These are phyloP conservation scores for Dactylellina parvicollis DNA, from an alignment of 2,329 filamentous ascomycete species.

Conservation along the genomic window DNA sequence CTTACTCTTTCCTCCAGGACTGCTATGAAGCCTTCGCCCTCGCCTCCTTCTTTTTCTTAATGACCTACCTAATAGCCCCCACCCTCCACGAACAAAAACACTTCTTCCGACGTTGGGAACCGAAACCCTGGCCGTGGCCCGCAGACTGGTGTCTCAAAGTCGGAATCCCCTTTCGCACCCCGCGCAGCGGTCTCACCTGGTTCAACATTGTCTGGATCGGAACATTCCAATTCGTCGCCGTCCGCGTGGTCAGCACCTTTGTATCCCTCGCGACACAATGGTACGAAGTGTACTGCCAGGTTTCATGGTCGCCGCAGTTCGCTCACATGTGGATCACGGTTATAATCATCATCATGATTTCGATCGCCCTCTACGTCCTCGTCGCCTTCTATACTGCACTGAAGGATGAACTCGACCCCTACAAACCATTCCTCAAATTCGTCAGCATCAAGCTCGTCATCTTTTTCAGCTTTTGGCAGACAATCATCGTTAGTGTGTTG, in stretches of 20 bases:
- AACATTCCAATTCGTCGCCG: conserved; percentile 86
- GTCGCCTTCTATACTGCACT: conserved; percentile 88
- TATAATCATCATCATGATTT: conserved; percentile 77
- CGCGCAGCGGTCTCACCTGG: conserved; percentile 83
- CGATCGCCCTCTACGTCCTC: conserved; percentile 86
- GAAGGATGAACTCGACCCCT: conserved; percentile 72
- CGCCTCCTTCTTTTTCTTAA: conserved; percentile 82
- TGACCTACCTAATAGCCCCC: conserved; percentile 82
- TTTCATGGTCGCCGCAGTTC: conserved; percentile 79
- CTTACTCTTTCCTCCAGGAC: conserved; percentile 63
- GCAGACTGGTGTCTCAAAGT: conserved; percentile 74
- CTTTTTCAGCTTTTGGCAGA: conserved; percentile 91
- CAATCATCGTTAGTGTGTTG: conserved; percentile 70
- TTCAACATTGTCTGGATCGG: conserved; percentile 87
- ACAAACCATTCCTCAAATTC: conserved; percentile 81
- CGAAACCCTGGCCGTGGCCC: conserved; percentile 79
- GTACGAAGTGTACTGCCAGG: conserved; percentile 77
- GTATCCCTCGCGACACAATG: conserved; percentile 78
- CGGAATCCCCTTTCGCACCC: conserved; percentile 66
- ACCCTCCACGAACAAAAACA: conserved; percentile 82
- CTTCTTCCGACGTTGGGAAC: conserved; percentile 76
- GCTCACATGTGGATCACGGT: conserved; percentile 83
- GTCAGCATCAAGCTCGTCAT: conserved; percentile 89
- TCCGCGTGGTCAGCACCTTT: conserved; percentile 81
- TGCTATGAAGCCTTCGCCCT: conserved; percentile 92